These are phyloP conservation scores for Botrytis tulipae DNA, from an alignment of 2,329 filamentous ascomycete genomes.

Conservation along the genomic window DNA sequence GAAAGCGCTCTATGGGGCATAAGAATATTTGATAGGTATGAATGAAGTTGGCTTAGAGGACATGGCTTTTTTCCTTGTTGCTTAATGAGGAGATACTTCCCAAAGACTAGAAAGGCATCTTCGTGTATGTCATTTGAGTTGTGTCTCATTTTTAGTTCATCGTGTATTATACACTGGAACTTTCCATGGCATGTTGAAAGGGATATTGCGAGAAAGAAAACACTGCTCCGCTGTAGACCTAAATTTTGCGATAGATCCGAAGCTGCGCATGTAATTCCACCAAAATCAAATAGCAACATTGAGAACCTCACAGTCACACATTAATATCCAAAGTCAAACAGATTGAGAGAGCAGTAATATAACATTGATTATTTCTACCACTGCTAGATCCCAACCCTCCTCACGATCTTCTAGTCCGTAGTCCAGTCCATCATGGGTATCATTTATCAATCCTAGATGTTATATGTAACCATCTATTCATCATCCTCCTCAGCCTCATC, in stretches of 20 bases:
- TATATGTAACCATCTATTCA: conserved; percentile 64
- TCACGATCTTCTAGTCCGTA: conserved; percentile 10
- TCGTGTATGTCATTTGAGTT: background rate
- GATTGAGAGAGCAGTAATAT: conserved; percentile 9
- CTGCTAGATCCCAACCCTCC: conserved; percentile 12
- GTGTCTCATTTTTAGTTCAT: background rate
- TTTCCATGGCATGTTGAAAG: background rate
- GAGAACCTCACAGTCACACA: background rate
- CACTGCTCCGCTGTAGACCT: background rate
- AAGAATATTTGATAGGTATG: background rate
- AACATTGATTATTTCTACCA: conserved; percentile 7
- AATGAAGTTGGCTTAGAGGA: background rate
- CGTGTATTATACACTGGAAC: background rate
- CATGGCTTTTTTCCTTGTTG: background rate
- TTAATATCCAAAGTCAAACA: background rate
- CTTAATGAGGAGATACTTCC: background rate
- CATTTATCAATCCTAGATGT: conserved; percentile 16
- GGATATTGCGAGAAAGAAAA: background rate
- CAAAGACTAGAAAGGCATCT: background rate
- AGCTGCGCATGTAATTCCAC: background rate
- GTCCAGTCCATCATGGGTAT: conserved; percentile 16
- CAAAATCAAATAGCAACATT: background rate
- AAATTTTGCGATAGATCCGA: background rate
- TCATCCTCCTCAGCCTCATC: conserved; percentile 98
- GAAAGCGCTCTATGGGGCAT: background rate